These are phyloP conservation scores for Boletales sp. DNA, from an alignment of 768 basidiomycete genomes.

Conservation along the genomic window DNA sequence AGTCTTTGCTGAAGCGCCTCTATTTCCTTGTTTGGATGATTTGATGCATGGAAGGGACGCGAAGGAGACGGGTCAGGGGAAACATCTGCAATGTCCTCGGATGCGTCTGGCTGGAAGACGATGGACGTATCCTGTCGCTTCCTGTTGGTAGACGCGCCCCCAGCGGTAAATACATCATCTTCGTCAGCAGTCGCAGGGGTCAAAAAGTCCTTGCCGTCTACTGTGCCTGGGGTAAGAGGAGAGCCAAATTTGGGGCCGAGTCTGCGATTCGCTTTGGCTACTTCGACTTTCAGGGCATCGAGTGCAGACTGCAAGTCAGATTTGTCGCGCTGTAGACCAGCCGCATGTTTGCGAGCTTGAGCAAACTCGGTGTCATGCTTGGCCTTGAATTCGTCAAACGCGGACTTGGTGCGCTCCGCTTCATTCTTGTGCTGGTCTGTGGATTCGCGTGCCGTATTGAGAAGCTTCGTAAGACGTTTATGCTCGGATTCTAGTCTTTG, in stretches of 20 bases:
- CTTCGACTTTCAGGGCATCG: conserved; percentile 72
- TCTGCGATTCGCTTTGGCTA: conserved; percentile 58
- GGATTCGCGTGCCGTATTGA: conserved; percentile 68
- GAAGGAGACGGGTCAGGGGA: conserved; percentile 64
- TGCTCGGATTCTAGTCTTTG: conserved; percentile 79
- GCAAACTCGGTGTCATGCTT: conserved; percentile 97
- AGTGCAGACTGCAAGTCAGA: conserved; percentile 82
- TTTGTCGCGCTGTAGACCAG: conserved; percentile 88
- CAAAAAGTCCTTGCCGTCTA: conserved; percentile 43
- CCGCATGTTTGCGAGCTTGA: conserved; percentile 81
- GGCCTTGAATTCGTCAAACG: conserved; percentile 70
- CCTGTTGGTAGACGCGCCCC: conserved; percentile 59
- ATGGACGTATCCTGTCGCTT: conserved; percentile 52
- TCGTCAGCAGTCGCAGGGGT: conserved; percentile 56
- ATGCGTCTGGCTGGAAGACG: conserved; percentile 42
- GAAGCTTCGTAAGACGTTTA: conserved; percentile 72
- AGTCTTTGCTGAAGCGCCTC: conserved; percentile 78
- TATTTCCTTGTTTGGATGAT: conserved; percentile 76
- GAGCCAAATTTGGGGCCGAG: conserved; percentile 62
- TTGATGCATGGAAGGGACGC: conserved; percentile 63
- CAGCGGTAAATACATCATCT: conserved; percentile 65
- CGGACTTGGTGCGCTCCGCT: conserved; percentile 60
- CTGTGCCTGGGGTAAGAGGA: conserved; percentile 65
- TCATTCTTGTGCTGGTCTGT: conserved; percentile 88
- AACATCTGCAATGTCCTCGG: conserved; percentile 46